Percentiles rank a stretch among this genome's conserved stretches.
phyloP scores from a whole-genome alignment of 1,284 basidiomycete species.

The Malassezia slooffiae region DNA sequence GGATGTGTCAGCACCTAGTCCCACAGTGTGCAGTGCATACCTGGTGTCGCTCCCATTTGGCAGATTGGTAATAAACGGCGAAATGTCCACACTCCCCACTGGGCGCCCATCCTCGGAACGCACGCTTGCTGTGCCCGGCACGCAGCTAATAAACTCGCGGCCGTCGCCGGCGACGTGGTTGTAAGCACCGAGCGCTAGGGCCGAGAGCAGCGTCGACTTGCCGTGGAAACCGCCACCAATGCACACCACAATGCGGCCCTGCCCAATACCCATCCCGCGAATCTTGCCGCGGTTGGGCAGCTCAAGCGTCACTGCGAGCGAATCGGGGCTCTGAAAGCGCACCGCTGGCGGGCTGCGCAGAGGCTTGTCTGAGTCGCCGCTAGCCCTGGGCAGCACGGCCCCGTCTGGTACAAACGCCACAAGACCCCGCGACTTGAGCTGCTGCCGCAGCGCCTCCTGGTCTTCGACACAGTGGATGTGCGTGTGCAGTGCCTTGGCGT shows the following conservation, averaged over 20 bases:
- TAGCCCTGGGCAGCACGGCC: conserved; percentile 9
- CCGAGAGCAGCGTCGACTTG: conserved; percentile 17
- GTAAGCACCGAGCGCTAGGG: conserved; percentile 11
- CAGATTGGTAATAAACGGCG: conserved; percentile 14
- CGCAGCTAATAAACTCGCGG: conserved; percentile 14
- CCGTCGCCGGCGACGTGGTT: conserved; percentile 15
- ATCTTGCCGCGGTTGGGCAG: conserved; percentile 11
- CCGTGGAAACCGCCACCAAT: conserved; percentile 18
- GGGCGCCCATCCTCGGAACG: conserved; percentile 17
- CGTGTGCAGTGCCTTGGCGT: neutral
- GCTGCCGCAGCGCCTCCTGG: conserved; percentile 5
- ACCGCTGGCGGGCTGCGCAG: neutral
- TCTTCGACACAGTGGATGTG: conserved; percentile 13
- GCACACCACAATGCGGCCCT: conserved; percentile 3
- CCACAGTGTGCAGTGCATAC: neutral
- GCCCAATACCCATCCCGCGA: conserved; percentile 9
- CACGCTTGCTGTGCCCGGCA: conserved; percentile 1
- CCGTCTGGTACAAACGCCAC: conserved; percentile 16
- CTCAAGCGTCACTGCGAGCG: conserved; percentile 1
- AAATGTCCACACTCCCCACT: conserved; percentile 11
- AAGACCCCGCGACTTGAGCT: conserved; percentile 5
- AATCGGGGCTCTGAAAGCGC: conserved; percentile 7
- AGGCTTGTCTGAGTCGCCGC: conserved; percentile 11
- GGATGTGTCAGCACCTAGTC: no score
- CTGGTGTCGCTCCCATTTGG: conserved; percentile 11